These are phyloP conservation scores for Penicillium goetzii DNA, from an alignment of 495 filamentous ascomycete species.

Conservation along the genomic window DNA sequence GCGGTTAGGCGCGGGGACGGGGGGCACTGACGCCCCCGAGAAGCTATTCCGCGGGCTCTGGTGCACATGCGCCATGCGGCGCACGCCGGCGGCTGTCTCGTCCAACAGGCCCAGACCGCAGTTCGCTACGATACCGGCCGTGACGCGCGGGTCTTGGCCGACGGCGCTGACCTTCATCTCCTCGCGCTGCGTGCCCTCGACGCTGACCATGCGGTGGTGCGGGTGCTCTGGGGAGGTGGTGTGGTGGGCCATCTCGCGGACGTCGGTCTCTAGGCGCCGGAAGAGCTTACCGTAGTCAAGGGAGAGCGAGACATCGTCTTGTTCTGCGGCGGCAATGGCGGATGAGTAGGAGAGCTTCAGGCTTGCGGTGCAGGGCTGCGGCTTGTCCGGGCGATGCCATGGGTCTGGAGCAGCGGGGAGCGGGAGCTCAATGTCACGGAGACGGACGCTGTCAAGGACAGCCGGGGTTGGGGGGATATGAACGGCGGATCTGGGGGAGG, in stretches of 20 bases:
- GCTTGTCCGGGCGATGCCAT: constrained; percentile 50
- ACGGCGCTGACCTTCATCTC: constrained; percentile 36
- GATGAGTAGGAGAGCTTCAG: constrained; percentile 51
- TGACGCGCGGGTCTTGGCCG: constrained; percentile 44
- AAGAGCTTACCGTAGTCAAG: constrained; percentile 55
- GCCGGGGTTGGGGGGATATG: constrained; percentile 42
- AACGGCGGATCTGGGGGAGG: constrained; percentile 35
- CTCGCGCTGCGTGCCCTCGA: constrained; percentile 39
- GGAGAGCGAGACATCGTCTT: constrained; percentile 51
- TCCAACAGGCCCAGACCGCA: constrained; percentile 45
- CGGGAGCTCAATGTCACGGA: constrained; percentile 48
- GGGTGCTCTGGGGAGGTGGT: constrained; percentile 25
- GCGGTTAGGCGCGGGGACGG: constrained; percentile 13
- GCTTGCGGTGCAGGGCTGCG: constrained; percentile 50
- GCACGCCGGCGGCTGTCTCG: constrained; percentile 48
- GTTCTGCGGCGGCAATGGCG: constrained; percentile 44
- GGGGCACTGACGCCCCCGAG: constrained; percentile 22
- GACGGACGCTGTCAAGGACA: constrained; percentile 47
- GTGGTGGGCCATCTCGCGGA: constrained; percentile 37
- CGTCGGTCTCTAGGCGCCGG: constrained; percentile 46
- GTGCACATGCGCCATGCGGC: constrained; percentile 45
- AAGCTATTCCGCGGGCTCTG: constrained; percentile 36
- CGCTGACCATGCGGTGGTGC: constrained; percentile 34
- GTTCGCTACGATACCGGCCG: constrained; percentile 44
- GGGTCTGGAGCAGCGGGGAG: constrained; percentile 49